Base-by-base conservation (phyloP, 441 rosid genomes). In the Bruguiera hainesii region DNA sequence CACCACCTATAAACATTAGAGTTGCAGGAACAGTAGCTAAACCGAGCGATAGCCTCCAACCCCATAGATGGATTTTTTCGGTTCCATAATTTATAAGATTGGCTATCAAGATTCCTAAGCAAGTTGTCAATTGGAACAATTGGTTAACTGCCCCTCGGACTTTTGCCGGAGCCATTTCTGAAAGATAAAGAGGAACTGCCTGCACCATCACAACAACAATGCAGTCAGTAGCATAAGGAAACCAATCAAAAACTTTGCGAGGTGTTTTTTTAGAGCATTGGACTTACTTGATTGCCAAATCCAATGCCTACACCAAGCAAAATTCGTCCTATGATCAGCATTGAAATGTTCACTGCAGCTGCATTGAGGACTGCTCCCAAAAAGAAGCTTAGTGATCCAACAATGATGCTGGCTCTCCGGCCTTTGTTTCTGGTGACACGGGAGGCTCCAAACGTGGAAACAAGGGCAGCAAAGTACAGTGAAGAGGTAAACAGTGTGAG, bases 31-130 rank as follows among this genome's bases (percentile, higher is more conserved):
- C 84, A 0, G 83, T 71, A 0, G 98, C 98, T 42, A 93, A 78
- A 21, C 97, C 97, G 0, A 93, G 88, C n/a, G 97, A 90, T 39
- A 93, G 68, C 67, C 98, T 84, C 98, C 96, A 90, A 67, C 97
- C 98, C 96, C 96, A 89, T 29, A 92, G 94, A 82, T 90, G 98
- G 57, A 93, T 78, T 71, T 83, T 81, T 0, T 85, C 82, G 1
- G 97, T 89, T 59, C 81, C 80, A 18, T 83, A 89, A 67, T 93
- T 93, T 60, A 90, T 86, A 29, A 82, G 59, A 79, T 82, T 80
- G n/a, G 97, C 98, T 6, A 90, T 37, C 60, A 93, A 76, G 42
- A 93, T 89, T 21, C 97, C 96, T 16, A 89, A 31, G 66, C 90
- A 84, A 59, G 96, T 90, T 37, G 97, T 85, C 49, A 93, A 79